Base-by-base conservation (phyloP, 129 eudicot species). In the Daucus carota region DNA sequence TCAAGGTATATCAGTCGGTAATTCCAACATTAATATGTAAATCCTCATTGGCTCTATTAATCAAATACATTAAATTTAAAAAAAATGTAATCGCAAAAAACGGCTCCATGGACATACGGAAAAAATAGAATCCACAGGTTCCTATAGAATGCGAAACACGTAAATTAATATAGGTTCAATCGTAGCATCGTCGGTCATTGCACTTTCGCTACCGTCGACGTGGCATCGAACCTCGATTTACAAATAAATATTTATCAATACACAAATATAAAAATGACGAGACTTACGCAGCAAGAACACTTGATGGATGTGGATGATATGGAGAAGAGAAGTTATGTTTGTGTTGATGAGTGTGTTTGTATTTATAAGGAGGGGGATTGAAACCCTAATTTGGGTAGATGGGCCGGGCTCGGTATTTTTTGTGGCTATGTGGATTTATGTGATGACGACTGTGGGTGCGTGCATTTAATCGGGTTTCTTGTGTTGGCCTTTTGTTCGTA, bases 81-180 rank as follows among this genome's bases (percentile, higher is more conserved):
- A 14, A 24, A 31, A 72, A 81, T 92, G 91, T 92, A 89, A 92
- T 92, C 93, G 87, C 93, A 89, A 44, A 78, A 81, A 87, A 66
- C 93, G 97, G 96, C 97, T 82, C 97, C 74, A 85, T 92, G 90
- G 81, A 89, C 42, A 84, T 87, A 92, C 83, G 67, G 82, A 16
- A n/a, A 18, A 0, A 57, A 83, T 80, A 83, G 10, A 74, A 72
- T 82, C 81, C 92, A 92, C 91, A 87, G 97, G 83, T 92, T 92
- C 97, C 97, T 92, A 92, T 92, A 81, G 80, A 13, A 47, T 84
- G 91, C 92, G 88, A 92, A 87, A 80, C 43, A 69, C 24, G 31
- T 2, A 40, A n/a, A n/a, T 89, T 73, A 63, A 46, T 92, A 22
- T 92, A 2, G 93, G 97, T 89, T 77, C 96, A 79, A 92, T 87